Evolutionary conservation across 352 stramenopile genomes (phyloP).

Genomic region (Saprolegnia parasitica): DNA sequence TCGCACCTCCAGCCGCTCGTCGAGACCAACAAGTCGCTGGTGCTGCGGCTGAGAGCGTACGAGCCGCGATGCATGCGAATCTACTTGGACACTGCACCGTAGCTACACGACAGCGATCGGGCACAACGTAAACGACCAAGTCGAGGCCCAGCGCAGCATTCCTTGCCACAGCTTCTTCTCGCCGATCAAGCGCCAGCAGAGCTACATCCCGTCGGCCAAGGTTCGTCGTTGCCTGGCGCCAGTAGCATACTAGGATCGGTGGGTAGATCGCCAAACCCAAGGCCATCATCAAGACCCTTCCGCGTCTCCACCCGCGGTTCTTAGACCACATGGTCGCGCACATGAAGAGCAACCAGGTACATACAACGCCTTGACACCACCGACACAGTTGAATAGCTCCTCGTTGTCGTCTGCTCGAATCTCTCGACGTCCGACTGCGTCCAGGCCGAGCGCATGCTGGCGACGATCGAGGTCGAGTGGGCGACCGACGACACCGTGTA

Average conservation of each 20-base stretch:
- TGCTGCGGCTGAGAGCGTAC: not conserved
- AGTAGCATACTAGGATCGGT: not conserved
- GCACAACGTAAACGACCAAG: not conserved
- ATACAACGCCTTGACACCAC: too few relatives aligned
- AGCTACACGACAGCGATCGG: constrained; percentile 12
- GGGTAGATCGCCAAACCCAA: not conserved
- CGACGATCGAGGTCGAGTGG: constrained; percentile 19
- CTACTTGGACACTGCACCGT: not conserved
- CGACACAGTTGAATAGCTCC: not conserved
- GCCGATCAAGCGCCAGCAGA: constrained; percentile 15
- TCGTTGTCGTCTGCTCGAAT: constrained; percentile 19
- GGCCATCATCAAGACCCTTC: not conserved
- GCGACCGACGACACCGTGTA: not conserved
- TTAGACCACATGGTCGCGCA: constrained; percentile 2
- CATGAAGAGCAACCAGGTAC: constrained; percentile 19
- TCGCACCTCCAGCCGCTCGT: not conserved
- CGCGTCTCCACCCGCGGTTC: constrained; percentile 6
- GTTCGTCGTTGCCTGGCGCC: not conserved
- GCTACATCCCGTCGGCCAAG: constrained; percentile 18
- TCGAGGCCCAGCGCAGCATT: not conserved
- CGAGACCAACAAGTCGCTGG: constrained; percentile 1
- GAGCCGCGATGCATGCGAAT: not conserved
- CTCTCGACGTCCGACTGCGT: constrained; percentile 26
- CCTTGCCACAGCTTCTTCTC: constrained; percentile 23
- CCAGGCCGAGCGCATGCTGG: constrained; percentile 20